A percentile compares a stretch with the other conserved stretches of the same genome.
Conservation (phyloP, 805 yeast genomes). For the Naumovozyma dairenensis region DNA sequence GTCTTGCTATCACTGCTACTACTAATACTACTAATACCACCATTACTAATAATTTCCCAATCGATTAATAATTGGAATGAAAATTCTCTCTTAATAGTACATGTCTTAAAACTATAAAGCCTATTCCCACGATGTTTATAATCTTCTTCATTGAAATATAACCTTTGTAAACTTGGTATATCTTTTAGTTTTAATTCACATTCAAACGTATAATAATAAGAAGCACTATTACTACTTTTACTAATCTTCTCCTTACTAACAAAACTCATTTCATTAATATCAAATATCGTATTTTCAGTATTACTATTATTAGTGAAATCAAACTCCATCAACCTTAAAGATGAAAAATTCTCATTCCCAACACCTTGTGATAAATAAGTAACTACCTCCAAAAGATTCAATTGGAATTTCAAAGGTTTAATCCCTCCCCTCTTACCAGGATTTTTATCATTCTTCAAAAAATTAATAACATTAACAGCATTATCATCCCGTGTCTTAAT, state of each 20-base stretch:
- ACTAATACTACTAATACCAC: too few relatives aligned
- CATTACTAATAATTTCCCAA: slow-evolving; percentile 17
- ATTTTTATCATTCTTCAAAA: slow-evolving; percentile 7
- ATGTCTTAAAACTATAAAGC: slow-evolving; percentile 23
- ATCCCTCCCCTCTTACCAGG: slow-evolving; percentile 7
- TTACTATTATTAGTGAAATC: slow-evolving; percentile 2
- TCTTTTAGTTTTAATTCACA: slow-evolving; percentile 17
- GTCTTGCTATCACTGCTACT: too few relatives aligned
- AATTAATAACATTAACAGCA: slow-evolving; percentile 13
- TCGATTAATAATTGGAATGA: slow-evolving; percentile 21
- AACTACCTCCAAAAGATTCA: slow-evolving; percentile 22
- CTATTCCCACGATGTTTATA: slow-evolving; percentile 27
- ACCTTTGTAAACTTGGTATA: slow-evolving; percentile 14
- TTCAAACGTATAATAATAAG: slow-evolving; percentile 7
- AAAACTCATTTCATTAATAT: slow-evolving; percentile 3
- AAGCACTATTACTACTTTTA: not conserved
- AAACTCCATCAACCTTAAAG: slow-evolving; percentile 12
- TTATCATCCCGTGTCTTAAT: slow-evolving; percentile 1
- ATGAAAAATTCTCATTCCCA: slow-evolving; percentile 23
- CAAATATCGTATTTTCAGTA: slow-evolving; percentile 1
- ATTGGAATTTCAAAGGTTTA: slow-evolving; percentile 13
- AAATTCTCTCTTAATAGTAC: slow-evolving; percentile 22
- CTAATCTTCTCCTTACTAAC: too few relatives aligned
- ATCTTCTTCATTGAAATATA: slow-evolving; percentile 26
- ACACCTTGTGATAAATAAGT: slow-evolving; percentile 24